phyloP scores from a whole-genome alignment of 305 asterid species.

The Rubia balearica region DNA sequence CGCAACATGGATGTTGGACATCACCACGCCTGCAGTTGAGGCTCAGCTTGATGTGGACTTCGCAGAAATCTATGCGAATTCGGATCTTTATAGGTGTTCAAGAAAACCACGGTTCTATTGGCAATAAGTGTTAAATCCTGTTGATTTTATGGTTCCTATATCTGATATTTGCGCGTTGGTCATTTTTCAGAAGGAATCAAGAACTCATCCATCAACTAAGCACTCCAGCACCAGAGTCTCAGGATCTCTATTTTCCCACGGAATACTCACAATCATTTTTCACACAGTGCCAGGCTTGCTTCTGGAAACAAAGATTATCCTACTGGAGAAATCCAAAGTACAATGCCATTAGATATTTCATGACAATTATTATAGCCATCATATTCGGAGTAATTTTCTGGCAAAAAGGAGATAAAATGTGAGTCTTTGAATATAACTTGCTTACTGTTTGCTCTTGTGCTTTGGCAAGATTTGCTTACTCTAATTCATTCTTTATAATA shows the following conservation, averaged over 20 bases:
- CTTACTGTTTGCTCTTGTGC: neutral
- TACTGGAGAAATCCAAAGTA: slow-evolving; percentile 92
- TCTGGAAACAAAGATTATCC: slow-evolving; percentile 83
- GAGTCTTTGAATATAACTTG: slow-evolving; percentile 26
- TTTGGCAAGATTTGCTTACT: slow-evolving; percentile 1
- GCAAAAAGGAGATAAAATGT: slow-evolving; percentile 69
- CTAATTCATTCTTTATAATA: slow-evolving; percentile 20
- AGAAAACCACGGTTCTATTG: neutral
- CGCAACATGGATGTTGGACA: slow-evolving; percentile 90
- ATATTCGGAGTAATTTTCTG: slow-evolving; percentile 81
- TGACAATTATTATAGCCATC: slow-evolving; percentile 61
- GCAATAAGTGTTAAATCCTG: neutral
- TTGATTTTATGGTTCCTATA: neutral
- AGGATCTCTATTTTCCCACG: slow-evolving; percentile 62
- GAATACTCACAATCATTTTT: slow-evolving; percentile 60
- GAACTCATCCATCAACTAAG: slow-evolving; percentile 72
- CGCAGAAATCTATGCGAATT: slow-evolving; percentile 58
- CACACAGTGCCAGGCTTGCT: slow-evolving; percentile 80
- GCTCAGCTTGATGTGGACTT: slow-evolving; percentile 65
- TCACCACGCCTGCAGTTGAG: slow-evolving; percentile 62
- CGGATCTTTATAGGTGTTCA: slow-evolving; percentile 63
- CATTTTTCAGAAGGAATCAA: slow-evolving; percentile 60
- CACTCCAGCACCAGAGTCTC: slow-evolving; percentile 58
- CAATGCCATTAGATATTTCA: slow-evolving; percentile 60
- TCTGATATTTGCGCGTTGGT: neutral